phyloP scores from a whole-genome alignment of 129 eudicot genomes.

The Apium graveolens region DNA sequence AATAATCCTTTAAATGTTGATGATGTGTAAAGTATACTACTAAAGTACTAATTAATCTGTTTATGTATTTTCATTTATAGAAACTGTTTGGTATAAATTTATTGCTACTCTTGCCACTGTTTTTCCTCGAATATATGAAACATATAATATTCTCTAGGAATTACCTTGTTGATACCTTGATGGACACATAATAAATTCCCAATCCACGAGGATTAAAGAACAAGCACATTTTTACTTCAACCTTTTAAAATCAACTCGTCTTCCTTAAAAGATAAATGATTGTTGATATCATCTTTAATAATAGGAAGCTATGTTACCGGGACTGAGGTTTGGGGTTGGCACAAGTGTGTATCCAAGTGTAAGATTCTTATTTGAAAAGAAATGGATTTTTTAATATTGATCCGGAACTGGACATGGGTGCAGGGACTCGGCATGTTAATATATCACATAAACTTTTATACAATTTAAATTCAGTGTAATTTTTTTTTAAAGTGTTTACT shows the following conservation, averaged over 20 bases:
- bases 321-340: background rate
- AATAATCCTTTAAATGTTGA: background rate
- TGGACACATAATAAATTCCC: background rate
- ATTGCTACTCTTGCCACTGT: background rate
- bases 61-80: background rate
- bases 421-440: background rate
- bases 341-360: background rate
- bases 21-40: background rate
- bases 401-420: background rate
- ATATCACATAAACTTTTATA: background rate
- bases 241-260: background rate
- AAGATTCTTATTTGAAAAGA: background rate
- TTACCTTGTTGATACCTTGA: background rate
- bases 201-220: background rate
- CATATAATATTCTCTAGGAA: background rate
- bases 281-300: background rate
- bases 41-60: background rate
- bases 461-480: too few relatives aligned
- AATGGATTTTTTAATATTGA: background rate
- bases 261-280: background rate
- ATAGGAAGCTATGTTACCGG: background rate
- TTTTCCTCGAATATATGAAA: background rate
- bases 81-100: background rate
- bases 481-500: background rate
- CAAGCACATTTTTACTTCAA: background rate